Base-by-base conservation (phyloP, 257 asterid genomes). In the Lithospermum erythrorhizon region DNA sequence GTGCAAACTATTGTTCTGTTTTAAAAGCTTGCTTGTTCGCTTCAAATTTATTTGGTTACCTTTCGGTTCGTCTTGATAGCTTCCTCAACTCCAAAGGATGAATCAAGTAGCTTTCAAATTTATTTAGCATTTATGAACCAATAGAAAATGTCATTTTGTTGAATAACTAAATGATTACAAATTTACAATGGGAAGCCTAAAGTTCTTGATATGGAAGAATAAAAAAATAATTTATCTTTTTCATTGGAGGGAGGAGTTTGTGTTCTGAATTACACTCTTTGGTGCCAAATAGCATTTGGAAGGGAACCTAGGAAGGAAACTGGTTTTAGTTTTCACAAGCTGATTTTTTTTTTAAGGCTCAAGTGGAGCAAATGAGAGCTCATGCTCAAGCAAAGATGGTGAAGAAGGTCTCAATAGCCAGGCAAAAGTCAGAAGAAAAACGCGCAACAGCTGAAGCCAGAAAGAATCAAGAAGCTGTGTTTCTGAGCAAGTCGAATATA, bases 371-470 rank as follows among this genome's bases (percentile, higher is more conserved):
- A 80, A 75, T 86, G 86, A 81, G 78, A 76, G 91, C 94, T 32
- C 89, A 84, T 21, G 90, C 95, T 49, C 94, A 86, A 66, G 95
- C 93, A 45, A 84, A 86, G 72, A 86, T 89, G 90, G 85, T 75
- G 64, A 84, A 86, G 87, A 88, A 86, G 80, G 71, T 89, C 8
- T 94, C 97, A 57, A 49, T 82, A 87, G 87, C 95, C 25, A 87
- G 90, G 71, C 97, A 84, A 65, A 89, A 67, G 66, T 81, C 94
- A 14, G 98, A 84, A 74, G 87, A 84, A 69, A 86, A 84, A 62
- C 81, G 95, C 6, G 82, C 83, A 4, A 66, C 73, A 30, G 89
- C 97, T 14, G 97, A 93, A 81, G 86, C 84, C 55, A 81, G 81
- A 59, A 89, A 79, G 65, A 79, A 68, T 27, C 79, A 67, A 47